A percentile compares a stretch with the other conserved stretches of the same genome.
Conservation (phyloP, 1,139 yeast genomes). For the Geotrichum siamense region DNA sequence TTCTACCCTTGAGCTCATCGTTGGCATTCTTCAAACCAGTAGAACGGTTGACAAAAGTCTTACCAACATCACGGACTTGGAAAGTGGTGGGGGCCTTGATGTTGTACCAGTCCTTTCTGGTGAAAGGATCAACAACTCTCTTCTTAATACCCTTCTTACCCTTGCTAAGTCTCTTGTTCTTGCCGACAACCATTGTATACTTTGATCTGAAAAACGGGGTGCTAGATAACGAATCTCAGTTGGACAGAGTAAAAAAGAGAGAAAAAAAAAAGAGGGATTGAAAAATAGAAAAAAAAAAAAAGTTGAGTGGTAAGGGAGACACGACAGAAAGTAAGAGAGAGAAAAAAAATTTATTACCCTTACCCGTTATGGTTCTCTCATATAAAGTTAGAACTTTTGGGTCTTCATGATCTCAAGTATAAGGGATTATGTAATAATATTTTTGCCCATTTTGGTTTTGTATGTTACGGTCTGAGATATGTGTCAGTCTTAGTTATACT, state of each 20-base stretch:
- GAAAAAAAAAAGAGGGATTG: not conserved
- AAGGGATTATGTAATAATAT: too few relatives aligned
- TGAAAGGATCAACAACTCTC: constrained; percentile 93
- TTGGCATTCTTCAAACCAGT: constrained; percentile 90
- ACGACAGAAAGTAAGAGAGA: not conserved
- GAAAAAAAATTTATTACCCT: not conserved
- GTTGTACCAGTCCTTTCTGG: constrained; percentile 92
- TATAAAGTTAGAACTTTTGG: too few relatives aligned
- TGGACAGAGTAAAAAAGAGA: constrained; percentile 1
- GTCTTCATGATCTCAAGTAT: too few relatives aligned
- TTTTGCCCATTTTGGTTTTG: too few relatives aligned
- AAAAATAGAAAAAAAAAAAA: constrained; percentile 1
- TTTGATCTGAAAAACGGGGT: constrained; percentile 4
- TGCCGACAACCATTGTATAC: constrained; percentile 77
- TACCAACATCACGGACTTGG: constrained; percentile 90
- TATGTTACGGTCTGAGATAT: too few relatives aligned
- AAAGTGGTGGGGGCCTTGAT: constrained; percentile 93
- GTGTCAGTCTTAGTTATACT: too few relatives aligned
- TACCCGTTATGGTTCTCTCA: constrained; percentile 2
- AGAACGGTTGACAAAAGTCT: constrained; percentile 88
- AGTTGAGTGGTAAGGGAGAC: not conserved
- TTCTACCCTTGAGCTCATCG: constrained; percentile 88
- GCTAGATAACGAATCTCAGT: constrained; percentile 1
- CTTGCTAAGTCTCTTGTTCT: constrained; percentile 93
- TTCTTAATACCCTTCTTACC: constrained; percentile 95